Conservation (phyloP, 2,329 filamentous ascomycete species). For the Hymenoscyphus scutula region DNA sequence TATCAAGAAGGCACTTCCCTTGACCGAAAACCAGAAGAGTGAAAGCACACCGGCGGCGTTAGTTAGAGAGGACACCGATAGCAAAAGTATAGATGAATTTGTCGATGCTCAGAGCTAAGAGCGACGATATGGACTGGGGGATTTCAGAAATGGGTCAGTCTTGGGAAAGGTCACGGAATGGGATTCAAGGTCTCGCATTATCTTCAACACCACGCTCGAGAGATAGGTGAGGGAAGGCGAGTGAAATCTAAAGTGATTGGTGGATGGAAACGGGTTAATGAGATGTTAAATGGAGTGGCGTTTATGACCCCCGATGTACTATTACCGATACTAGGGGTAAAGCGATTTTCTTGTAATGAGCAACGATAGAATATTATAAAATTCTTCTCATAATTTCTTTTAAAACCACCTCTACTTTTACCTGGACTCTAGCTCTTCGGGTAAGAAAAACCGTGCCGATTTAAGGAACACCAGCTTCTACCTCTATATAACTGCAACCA, state of each 20-base stretch:
- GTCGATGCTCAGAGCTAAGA: constrained; percentile 30
- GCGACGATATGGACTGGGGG: background rate
- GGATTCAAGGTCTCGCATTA: background rate
- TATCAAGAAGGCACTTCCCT: constrained; percentile 49
- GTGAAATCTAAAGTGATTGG: background rate
- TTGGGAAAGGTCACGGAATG: background rate
- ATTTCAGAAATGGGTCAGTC: background rate
- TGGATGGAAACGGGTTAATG: background rate
- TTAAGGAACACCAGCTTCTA: too few relatives aligned
- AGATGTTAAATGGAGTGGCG: background rate
- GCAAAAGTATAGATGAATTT: constrained; percentile 35
- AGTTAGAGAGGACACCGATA: constrained; percentile 33
- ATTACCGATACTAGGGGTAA: background rate
- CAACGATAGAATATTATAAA: background rate
- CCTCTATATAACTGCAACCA: too few relatives aligned
- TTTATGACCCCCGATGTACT: background rate
- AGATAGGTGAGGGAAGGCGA: background rate
- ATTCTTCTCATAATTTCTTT: background rate
- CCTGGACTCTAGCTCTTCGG: too few relatives aligned
- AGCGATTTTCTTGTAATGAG: background rate
- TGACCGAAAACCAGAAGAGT: constrained; percentile 15
- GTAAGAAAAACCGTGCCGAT: too few relatives aligned
- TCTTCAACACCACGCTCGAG: background rate
- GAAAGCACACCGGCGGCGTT: constrained; percentile 12
- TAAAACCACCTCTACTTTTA: too few relatives aligned